Evolutionary conservation across 1,284 basidiomycete species (phyloP).

Genomic region (Sporisorium sorghi): DNA sequence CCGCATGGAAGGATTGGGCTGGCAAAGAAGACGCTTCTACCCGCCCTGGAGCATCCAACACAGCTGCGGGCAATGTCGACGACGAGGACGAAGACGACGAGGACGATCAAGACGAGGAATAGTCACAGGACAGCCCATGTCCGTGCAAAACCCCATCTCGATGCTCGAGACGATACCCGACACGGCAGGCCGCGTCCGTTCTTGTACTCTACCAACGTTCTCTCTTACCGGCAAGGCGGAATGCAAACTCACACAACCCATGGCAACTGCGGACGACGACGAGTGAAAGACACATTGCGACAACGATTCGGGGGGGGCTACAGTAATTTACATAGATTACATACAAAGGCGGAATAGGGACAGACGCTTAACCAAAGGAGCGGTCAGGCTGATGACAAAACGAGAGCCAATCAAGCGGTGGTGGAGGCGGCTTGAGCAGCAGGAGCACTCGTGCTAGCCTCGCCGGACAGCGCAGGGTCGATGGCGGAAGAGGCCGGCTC

Average conservation of each 20-base stretch:
- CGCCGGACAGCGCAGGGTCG: conserved; percentile 30
- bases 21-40: conserved; percentile 33
- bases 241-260: too few relatives aligned
- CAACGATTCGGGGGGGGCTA: neutral
- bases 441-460: conserved; percentile 3
- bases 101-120: conserved; percentile 24
- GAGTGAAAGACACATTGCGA: neutral
- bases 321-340: conserved; percentile 32
- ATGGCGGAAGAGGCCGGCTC: conserved; percentile 10
- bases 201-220: conserved; percentile 10
- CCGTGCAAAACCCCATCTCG: neutral
- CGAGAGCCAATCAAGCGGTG: conserved; percentile 9
- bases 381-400: neutral
- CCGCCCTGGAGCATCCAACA: neutral
- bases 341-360: conserved; percentile 17
- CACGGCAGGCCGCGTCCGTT: neutral
- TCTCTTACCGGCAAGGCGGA: too few relatives aligned
- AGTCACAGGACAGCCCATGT: neutral
- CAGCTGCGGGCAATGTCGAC: conserved; percentile 4
- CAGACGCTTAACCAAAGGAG: neutral
- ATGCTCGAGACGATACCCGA: conserved; percentile 1
- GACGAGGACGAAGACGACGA: conserved; percentile 20
- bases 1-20: conserved; percentile 46
- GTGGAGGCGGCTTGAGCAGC: conserved; percentile 20
- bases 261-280: too few relatives aligned